Percentiles rank a stretch among this genome's conserved stretches.
phyloP scores from a whole-genome alignment of 805 yeast species.

The Saturnispora silvae region DNA sequence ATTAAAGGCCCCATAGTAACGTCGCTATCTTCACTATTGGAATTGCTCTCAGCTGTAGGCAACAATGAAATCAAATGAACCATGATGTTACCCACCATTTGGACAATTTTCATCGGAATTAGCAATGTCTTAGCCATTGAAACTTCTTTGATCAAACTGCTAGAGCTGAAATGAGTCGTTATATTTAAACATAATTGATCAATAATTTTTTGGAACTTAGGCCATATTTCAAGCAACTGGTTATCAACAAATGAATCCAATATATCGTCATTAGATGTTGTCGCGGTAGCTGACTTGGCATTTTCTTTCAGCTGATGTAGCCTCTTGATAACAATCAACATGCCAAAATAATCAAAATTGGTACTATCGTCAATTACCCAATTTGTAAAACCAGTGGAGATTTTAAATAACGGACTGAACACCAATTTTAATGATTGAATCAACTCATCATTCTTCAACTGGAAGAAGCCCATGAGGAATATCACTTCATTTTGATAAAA shows the following conservation, averaged over 20 bases:
- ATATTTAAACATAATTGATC: conserved; percentile 70
- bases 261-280: no score
- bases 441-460: conserved; percentile 32
- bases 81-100: conserved; percentile 64
- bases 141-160: conserved; percentile 20
- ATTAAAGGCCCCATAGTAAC: conserved; percentile 58
- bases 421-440: conserved; percentile 36
- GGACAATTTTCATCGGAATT: conserved; percentile 58
- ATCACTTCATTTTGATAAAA: conserved; percentile 69
- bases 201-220: conserved; percentile 64
- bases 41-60: no score
- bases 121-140: conserved; percentile 18
- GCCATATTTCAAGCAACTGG: conserved; percentile 70
- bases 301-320: conserved; percentile 55
- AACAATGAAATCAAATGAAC: conserved; percentile 60
- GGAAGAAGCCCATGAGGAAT: conserved; percentile 64
- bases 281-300: conserved; percentile 55
- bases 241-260: conserved; percentile 55
- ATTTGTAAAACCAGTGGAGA: conserved; percentile 40
- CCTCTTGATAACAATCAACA: conserved; percentile 63
- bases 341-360: conserved; percentile 67
- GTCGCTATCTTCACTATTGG: conserved; percentile 22
- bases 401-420: conserved; percentile 41
- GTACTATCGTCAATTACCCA: conserved; percentile 23
- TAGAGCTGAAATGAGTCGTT: conserved; percentile 40